Evolutionary conservation across 306 rosid genomes (phyloP).

Genomic region (Prunus kanzakura): DNA sequence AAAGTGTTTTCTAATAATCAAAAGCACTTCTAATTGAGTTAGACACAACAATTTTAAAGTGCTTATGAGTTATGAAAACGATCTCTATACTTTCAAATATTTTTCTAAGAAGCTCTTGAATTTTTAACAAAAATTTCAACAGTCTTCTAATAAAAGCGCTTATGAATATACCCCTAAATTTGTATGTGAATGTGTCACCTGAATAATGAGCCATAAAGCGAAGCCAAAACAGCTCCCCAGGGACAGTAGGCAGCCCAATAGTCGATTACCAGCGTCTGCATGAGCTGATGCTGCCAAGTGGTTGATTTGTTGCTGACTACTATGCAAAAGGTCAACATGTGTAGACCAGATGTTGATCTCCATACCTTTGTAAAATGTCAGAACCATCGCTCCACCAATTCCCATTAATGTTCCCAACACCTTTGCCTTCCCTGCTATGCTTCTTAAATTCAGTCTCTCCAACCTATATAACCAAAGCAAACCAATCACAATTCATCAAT

Average conservation of each 20-base stretch:
- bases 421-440: slow-evolving; percentile 52
- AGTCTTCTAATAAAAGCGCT: no score
- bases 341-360: slow-evolving; percentile 52
- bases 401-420: slow-evolving; percentile 57
- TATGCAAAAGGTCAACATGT: slow-evolving; percentile 48
- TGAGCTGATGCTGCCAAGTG: slow-evolving; percentile 18
- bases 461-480: slow-evolving; percentile 24
- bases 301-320: neutral
- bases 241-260: slow-evolving; percentile 32
- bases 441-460: slow-evolving; percentile 42
- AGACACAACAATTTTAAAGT: no score
- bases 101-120: no score
- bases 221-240: slow-evolving; percentile 22
- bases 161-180: no score
- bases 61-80: no score
- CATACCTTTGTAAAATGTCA: slow-evolving; percentile 54
- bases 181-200: slow-evolving; percentile 23
- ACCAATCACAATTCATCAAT: no score
- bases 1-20: no score
- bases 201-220: slow-evolving; percentile 43
- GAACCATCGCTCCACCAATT: slow-evolving; percentile 71
- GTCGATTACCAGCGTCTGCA: neutral
- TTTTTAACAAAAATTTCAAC: no score
- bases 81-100: no score
- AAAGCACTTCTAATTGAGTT: no score